Conservation (phyloP, 805 yeast genomes). For the Lachancea nothofagi region DNA sequence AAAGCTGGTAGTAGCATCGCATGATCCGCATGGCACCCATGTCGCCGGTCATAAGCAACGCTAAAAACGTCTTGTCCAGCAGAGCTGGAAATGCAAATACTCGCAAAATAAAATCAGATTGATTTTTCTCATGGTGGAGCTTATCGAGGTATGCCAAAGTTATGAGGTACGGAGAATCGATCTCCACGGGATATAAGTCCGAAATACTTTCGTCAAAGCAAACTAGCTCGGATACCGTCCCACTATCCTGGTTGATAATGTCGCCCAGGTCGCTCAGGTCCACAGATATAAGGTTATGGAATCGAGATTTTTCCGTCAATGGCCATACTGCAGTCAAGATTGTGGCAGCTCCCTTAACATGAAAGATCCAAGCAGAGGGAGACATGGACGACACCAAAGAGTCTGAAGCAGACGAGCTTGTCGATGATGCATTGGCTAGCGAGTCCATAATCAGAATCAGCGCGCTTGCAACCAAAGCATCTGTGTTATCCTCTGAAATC, state of each 20-base stretch:
- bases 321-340: conserved; percentile 97
- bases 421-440: conserved; percentile 71
- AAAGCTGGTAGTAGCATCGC: conserved; percentile 77
- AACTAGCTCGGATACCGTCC: conserved; percentile 49
- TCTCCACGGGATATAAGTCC: conserved; percentile 81
- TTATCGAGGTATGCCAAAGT: conserved; percentile 83
- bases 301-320: conserved; percentile 59
- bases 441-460: conserved; percentile 88
- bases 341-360: conserved; percentile 95
- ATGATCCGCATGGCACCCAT: conserved; percentile 83
- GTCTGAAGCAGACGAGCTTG: conserved; percentile 31
- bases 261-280: conserved; percentile 89
- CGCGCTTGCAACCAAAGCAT: conserved; percentile 90
- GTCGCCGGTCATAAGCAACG: conserved; percentile 78
- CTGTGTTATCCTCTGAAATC: conserved; percentile 79
- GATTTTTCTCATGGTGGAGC: conserved; percentile 72
- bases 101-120: conserved; percentile 78
- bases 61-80: conserved; percentile 72
- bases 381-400: conserved; percentile 46
- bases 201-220: conserved; percentile 84
- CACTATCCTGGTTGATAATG: conserved; percentile 35
- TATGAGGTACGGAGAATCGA: conserved; percentile 79
- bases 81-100: conserved; percentile 92
- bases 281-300: conserved; percentile 69
- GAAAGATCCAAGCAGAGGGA: conserved; percentile 95